Conservation (phyloP, 2,329 filamentous ascomycete species). For the Basipetospora chlamydospora region DNA sequence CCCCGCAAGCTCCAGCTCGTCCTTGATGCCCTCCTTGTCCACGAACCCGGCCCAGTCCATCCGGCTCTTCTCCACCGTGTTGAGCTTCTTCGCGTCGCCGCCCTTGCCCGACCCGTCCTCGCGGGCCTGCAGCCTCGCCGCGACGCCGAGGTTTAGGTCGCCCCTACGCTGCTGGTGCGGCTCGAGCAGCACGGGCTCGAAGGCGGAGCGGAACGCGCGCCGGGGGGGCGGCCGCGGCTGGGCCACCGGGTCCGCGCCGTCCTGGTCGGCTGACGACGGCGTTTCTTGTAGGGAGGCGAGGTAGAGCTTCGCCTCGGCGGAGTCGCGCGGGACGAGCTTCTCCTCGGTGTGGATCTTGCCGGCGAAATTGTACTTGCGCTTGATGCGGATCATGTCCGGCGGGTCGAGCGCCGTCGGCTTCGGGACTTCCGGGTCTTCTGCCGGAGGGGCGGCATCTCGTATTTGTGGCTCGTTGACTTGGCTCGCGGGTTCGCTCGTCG, state of each 20-base stretch:
- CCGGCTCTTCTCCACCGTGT: slow-evolving; percentile 56
- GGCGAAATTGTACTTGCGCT: slow-evolving; percentile 61
- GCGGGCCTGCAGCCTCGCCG: slow-evolving; percentile 30
- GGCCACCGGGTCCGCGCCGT: slow-evolving; percentile 7
- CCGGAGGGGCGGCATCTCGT: no score
- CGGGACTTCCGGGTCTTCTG: neutral
- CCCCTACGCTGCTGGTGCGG: slow-evolving; percentile 26
- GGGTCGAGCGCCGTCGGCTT: slow-evolving; percentile 10
- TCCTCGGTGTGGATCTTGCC: slow-evolving; percentile 59
- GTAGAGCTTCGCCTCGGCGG: slow-evolving; percentile 51
- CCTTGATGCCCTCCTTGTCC: slow-evolving; percentile 55
- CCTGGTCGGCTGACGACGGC: slow-evolving; percentile 7
- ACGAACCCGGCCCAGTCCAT: slow-evolving; percentile 63
- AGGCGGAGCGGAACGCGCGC: slow-evolving; percentile 45
- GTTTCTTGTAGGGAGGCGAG: slow-evolving; percentile 33
- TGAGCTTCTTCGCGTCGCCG: slow-evolving; percentile 40
- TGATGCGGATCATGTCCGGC: slow-evolving; percentile 43
- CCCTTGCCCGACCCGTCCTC: no score
- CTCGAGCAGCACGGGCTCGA: slow-evolving; percentile 43
- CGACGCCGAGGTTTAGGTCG: slow-evolving; percentile 44
- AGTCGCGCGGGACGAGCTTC: slow-evolving; percentile 50
- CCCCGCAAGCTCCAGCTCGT: slow-evolving; percentile 51
- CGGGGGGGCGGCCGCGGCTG: slow-evolving; percentile 26
- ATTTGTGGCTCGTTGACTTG: no score
- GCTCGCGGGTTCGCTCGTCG: slow-evolving; percentile 8